Evolutionary conservation across 768 basidiomycete species (phyloP).

Genomic region (Cystofilobasidium ferigula): DNA sequence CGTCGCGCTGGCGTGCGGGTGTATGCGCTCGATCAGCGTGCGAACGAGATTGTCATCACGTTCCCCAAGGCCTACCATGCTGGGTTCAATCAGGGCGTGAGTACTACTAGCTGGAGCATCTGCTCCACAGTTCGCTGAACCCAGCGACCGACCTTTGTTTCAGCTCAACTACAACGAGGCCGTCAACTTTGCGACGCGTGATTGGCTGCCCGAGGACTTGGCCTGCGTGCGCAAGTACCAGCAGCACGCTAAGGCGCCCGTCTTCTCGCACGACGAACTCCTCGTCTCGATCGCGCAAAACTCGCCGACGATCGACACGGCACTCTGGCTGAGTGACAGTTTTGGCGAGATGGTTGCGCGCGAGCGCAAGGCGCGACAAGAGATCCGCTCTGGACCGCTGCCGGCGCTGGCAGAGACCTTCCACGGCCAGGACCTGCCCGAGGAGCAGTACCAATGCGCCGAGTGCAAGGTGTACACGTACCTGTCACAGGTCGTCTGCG

Average conservation of each 20-base stretch:
- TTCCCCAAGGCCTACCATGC: slow-evolving; percentile 97
- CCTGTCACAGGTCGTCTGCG: slow-evolving; percentile 78
- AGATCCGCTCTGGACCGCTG: slow-evolving; percentile 43
- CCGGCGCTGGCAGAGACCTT: slow-evolving; percentile 51
- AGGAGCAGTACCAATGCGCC: slow-evolving; percentile 91
- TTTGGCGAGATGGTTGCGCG: slow-evolving; percentile 79
- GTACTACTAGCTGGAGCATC: slow-evolving; percentile 35
- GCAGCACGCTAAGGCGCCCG: slow-evolving; percentile 80
- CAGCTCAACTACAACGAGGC: slow-evolving; percentile 98
- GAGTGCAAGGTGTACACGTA: slow-evolving; percentile 92
- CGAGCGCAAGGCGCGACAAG: slow-evolving; percentile 59
- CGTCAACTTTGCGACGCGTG: slow-evolving; percentile 92
- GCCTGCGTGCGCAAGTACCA: slow-evolving; percentile 78
- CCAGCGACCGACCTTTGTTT: background rate
- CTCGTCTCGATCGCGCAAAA: slow-evolving; percentile 96
- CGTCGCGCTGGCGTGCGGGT: slow-evolving; percentile 81
- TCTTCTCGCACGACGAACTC: slow-evolving; percentile 96
- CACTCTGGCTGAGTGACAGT: slow-evolving; percentile 76
- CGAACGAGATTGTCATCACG: slow-evolving; percentile 94
- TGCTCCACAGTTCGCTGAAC: background rate
- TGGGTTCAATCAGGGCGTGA: slow-evolving; percentile 94
- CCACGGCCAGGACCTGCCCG: slow-evolving; percentile 67
- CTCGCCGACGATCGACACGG: slow-evolving; percentile 80
- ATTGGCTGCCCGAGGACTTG: slow-evolving; percentile 79
- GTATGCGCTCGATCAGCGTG: slow-evolving; percentile 87